Conservation (phyloP, 805 yeast genomes). For the Cyberlindnera saturnus region DNA sequence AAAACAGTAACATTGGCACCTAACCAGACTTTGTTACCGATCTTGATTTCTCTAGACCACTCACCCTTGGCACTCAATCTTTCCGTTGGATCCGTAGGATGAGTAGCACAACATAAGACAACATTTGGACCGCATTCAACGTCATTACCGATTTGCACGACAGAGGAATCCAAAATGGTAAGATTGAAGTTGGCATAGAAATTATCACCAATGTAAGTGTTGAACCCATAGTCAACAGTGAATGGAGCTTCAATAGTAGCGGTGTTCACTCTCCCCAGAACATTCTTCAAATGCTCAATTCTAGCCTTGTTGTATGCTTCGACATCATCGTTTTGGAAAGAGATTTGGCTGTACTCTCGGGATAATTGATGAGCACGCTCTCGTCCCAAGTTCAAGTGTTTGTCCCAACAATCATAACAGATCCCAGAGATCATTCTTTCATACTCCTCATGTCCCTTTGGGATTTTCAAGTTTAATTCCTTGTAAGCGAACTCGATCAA, state of each 20-base stretch:
- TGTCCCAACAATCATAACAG: slow-evolving; percentile 15
- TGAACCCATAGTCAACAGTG: slow-evolving; percentile 59
- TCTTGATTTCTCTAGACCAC: slow-evolving; percentile 45
- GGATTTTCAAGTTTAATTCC: too few species aligned
- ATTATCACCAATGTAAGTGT: slow-evolving; percentile 46
- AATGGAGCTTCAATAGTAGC: slow-evolving; percentile 50
- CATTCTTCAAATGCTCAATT: slow-evolving; percentile 25
- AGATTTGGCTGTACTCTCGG: slow-evolving; percentile 18
- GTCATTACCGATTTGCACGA: slow-evolving; percentile 51
- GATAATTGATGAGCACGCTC: slow-evolving; percentile 19
- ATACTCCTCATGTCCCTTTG: slow-evolving; percentile 29
- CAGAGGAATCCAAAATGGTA: slow-evolving; percentile 48
- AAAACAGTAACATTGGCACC: slow-evolving; percentile 47
- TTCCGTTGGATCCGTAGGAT: slow-evolving; percentile 44
- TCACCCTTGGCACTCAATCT: slow-evolving; percentile 33
- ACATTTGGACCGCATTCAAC: slow-evolving; percentile 59
- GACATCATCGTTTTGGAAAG: slow-evolving; percentile 14
- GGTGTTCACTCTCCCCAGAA: slow-evolving; percentile 42
- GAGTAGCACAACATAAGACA: slow-evolving; percentile 53
- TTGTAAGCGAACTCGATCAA: too few species aligned
- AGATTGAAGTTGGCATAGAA: slow-evolving; percentile 54
- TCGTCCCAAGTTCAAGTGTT: slow-evolving; percentile 19
- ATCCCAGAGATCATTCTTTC: slow-evolving; percentile 42
- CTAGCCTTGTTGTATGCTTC: slow-evolving; percentile 31
- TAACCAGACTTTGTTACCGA: slow-evolving; percentile 64